phyloP scores from a whole-genome alignment of 805 yeast genomes.

The Diddensiella caesifluorescens region DNA sequence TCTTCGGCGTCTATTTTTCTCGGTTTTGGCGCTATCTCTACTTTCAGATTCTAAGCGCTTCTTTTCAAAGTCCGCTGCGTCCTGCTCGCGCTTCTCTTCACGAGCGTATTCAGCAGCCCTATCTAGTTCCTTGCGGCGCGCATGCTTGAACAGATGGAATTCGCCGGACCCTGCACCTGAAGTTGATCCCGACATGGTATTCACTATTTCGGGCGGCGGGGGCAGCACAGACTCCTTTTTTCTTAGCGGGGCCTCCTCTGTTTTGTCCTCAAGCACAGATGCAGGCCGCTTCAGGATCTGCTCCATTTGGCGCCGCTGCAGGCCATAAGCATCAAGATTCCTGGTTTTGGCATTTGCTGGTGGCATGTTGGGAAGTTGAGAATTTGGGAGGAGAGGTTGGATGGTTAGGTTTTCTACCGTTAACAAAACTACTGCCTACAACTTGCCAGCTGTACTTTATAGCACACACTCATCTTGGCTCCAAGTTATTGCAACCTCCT shows the following conservation, averaged over 20 bases:
- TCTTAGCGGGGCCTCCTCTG: neutral
- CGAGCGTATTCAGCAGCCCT: slow-evolving; percentile 24
- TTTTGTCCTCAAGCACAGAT: slow-evolving; percentile 11
- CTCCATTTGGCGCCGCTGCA: slow-evolving; percentile 17
- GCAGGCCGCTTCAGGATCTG: slow-evolving; percentile 15
- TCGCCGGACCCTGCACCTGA: slow-evolving; percentile 38
- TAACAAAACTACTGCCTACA: neutral
- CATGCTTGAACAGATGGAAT: slow-evolving; percentile 33
- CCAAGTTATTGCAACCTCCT: too few relatives aligned
- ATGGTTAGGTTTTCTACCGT: neutral
- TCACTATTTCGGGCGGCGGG: slow-evolving; percentile 25
- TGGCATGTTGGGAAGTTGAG: neutral
- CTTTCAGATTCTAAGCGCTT: slow-evolving; percentile 13
- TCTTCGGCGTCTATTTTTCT: slow-evolving; percentile 21
- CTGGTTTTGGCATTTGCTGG: neutral
- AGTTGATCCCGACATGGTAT: slow-evolving; percentile 30
- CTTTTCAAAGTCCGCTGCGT: slow-evolving; percentile 24
- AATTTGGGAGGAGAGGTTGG: neutral
- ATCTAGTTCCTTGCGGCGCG: slow-evolving; percentile 30
- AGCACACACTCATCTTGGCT: too few relatives aligned
- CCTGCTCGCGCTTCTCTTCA: slow-evolving; percentile 21
- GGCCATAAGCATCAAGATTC: slow-evolving; percentile 3
- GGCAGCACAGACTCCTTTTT: slow-evolving; percentile 5
- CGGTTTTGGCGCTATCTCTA: slow-evolving; percentile 28
- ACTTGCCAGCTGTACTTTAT: slow-evolving; percentile 1